Percentiles rank a stretch among this genome's conserved stretches.
Evolutionary conservation across 164 flowering plant species (phyloP).

Genomic region (Brasenia schreberi): DNA sequence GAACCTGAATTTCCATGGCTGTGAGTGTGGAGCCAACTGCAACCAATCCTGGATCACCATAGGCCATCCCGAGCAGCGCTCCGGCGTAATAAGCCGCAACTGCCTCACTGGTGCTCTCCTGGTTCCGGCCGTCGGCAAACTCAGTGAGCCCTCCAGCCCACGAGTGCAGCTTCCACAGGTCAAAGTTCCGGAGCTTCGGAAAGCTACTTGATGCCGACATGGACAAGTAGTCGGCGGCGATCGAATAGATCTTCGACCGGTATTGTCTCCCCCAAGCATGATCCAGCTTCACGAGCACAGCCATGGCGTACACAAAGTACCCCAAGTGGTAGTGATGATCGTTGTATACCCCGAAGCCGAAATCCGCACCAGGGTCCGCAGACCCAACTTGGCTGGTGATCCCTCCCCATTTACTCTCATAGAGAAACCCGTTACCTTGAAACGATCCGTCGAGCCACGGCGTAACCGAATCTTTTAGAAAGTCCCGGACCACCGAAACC

Average conservation of each 20-base stretch:
- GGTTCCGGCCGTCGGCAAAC: constrained; percentile 75
- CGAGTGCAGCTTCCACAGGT: constrained; percentile 80
- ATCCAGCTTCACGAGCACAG: constrained; percentile 77
- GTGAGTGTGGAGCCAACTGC: constrained; percentile 61
- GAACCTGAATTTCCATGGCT: constrained; percentile 31
- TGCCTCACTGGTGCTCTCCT: constrained; percentile 87
- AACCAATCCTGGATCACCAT: constrained; percentile 69
- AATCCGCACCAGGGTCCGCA: constrained; percentile 64
- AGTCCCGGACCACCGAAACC: constrained; percentile 41
- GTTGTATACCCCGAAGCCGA: constrained; percentile 79
- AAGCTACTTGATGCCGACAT: constrained; percentile 29
- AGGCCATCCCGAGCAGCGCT: constrained; percentile 78
- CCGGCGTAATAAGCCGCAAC: constrained; percentile 84
- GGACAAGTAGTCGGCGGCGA: constrained; percentile 76
- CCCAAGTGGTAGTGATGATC: constrained; percentile 92
- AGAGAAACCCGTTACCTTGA: constrained; percentile 54
- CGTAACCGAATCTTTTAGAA: constrained; percentile 49
- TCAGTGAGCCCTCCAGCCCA: constrained; percentile 89
- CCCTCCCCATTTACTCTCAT: constrained; percentile 85
- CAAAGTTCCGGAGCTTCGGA: constrained; percentile 70
- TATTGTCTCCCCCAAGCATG: constrained; percentile 83
- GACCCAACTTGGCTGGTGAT: constrained; percentile 66
- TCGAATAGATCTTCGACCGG: constrained; percentile 59
- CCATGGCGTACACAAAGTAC: constrained; percentile 69
- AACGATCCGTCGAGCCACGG: constrained; percentile 87